Evolutionary conservation across 371 early-diverging fungal genomes (phyloP), one percentile per base, ranked within the genome.

Genomic region (Mortierella sp.): DNA sequence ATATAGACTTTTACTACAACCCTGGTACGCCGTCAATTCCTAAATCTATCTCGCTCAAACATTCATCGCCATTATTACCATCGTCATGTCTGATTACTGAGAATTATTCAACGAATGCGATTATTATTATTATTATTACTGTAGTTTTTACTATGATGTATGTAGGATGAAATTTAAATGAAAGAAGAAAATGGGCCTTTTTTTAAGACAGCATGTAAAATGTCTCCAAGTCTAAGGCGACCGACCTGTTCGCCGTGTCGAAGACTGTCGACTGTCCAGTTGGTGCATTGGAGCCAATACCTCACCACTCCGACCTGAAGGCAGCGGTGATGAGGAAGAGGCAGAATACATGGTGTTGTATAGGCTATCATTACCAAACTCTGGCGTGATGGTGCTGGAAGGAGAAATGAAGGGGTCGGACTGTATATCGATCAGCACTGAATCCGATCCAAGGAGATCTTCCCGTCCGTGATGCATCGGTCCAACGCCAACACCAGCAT

Each of bases 241-340:
- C 8, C 62, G 62, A 15, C 31, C 47, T 9, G 62, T 35, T 23
- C 31, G 32, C 28, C 60, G 19, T 4, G 29, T 19, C 6, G 60
- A 31, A 5, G 60, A 60, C 0, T 15, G 13, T 35, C 49, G 34
- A 4, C 29, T n/a, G 31, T 43, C 70, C 0, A 45, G 28, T 6
- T 55, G 42, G 10, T 43, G 49, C 35, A 69, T 57, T 12, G 70
- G 70, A 17, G 63, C 63, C 10, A 69, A 17, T 32, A 69, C 58
- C 23, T 69, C 70, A 12, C 45, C 54, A 42, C 43, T 42, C 29
- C 62, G 28, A 15, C 49, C 37, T 37, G 57, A 1, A 6, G 57
- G 19, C 17, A 34, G 19, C 23, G 55, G 2, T 8, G 54, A 58
- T 35, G 35, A 58, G 6, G 58, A 17, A 5, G 37, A 29, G 37